phyloP scores from a whole-genome alignment of 345 rosid genomes.

The Nasturtium officinale region DNA sequence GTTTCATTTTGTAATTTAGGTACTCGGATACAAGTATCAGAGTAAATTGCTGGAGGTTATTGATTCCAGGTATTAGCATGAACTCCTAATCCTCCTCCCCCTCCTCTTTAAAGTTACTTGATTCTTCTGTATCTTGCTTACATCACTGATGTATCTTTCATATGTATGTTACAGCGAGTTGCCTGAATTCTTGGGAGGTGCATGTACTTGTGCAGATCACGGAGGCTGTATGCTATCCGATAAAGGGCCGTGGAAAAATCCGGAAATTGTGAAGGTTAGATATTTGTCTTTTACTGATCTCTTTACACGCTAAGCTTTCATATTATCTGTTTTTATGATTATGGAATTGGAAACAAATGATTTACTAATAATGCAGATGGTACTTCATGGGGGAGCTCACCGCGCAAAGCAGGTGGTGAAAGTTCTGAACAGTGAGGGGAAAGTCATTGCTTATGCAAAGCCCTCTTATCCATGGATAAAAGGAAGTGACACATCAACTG shows the following conservation, averaged over 20 bases:
- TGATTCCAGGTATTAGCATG: constrained; percentile 61
- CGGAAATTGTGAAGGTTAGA: constrained; percentile 67
- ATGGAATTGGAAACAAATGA: constrained; percentile 1
- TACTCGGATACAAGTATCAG: constrained; percentile 91
- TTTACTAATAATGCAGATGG: constrained; percentile 63
- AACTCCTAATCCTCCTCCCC: background rate
- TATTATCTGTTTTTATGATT: background rate
- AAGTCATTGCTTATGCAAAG: constrained; percentile 91
- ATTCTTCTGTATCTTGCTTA: constrained; percentile 25
- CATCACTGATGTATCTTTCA: constrained; percentile 29
- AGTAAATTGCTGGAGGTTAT: constrained; percentile 89
- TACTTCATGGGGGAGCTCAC: constrained; percentile 72
- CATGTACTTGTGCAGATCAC: constrained; percentile 75
- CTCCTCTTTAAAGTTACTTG: background rate
- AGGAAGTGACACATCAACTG: constrained; percentile 97
- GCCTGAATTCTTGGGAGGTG: constrained; percentile 87
- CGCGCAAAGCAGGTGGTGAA: constrained; percentile 89
- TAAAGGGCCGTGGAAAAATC: constrained; percentile 95
- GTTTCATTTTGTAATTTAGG: constrained; percentile 49
- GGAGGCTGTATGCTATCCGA: constrained; percentile 96
- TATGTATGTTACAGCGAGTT: constrained; percentile 58
- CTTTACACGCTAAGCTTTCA: background rate
- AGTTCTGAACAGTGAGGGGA: constrained; percentile 85
- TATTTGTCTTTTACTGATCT: constrained; percentile 4
- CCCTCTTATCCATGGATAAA: constrained; percentile 77